Conservation (phyloP, 495 filamentous ascomycete species). For the Rusavskia elegans region DNA sequence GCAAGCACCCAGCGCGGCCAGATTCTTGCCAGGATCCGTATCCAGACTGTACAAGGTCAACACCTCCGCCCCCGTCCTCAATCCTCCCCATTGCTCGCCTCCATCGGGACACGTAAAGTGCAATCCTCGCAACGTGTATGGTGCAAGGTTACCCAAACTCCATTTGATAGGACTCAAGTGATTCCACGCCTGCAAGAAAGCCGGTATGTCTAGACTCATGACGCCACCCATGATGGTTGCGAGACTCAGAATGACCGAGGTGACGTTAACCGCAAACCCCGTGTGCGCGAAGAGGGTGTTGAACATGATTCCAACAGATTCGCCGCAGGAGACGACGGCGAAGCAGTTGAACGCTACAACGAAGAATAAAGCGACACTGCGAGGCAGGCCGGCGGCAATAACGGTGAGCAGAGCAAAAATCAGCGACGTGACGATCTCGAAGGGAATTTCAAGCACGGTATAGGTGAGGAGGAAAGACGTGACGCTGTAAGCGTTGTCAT, state of each 20-base stretch:
- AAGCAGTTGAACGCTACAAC: constrained; percentile 51
- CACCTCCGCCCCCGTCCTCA: constrained; percentile 42
- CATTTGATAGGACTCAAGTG: constrained; percentile 57
- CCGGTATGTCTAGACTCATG: constrained; percentile 48
- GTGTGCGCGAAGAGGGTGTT: constrained; percentile 60
- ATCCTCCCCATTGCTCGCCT: constrained; percentile 36
- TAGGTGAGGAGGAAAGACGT: constrained; percentile 55
- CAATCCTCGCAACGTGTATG: constrained; percentile 39
- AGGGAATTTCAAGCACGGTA: constrained; percentile 49
- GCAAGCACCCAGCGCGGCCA: constrained; percentile 41
- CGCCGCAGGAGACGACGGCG: constrained; percentile 55
- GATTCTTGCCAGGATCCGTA: constrained; percentile 35
- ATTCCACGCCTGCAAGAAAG: constrained; percentile 50
- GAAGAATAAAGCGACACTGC: constrained; percentile 45
- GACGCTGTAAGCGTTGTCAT: constrained; percentile 48
- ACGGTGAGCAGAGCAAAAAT: constrained; percentile 44
- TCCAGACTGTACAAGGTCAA: constrained; percentile 47
- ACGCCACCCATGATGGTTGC: constrained; percentile 52
- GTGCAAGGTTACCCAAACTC: constrained; percentile 41
- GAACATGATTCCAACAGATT: constrained; percentile 66
- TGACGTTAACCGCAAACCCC: constrained; percentile 58
- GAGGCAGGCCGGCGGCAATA: constrained; percentile 44
- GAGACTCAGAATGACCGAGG: constrained; percentile 44
- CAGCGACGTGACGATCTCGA: constrained; percentile 46
- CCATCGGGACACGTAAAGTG: constrained; percentile 38